Evolutionary conservation across 2,329 filamentous ascomycete genomes (phyloP), one percentile per base, ranked within the genome.

Genomic region (Alternaria ethzedia): DNA sequence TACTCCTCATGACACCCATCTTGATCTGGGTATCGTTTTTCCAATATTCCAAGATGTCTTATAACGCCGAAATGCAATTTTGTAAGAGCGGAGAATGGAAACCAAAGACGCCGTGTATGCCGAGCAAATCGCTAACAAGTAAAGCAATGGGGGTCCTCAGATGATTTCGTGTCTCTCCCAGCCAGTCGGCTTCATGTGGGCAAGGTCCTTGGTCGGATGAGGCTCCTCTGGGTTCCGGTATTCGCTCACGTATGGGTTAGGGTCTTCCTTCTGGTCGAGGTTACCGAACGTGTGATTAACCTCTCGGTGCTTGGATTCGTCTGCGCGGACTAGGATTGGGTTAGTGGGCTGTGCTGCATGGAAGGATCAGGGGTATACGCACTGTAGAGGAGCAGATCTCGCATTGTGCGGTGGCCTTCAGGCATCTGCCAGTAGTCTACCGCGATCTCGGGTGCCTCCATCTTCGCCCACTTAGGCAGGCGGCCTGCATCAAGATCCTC

Each of bases 281-380:
- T 98, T 98, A 55, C 91, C 89, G 45, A 99, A 82, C 0, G 96
- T 98, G 79, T 99, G 96, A 82, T 99, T 98, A 72, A 98, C 95
- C 76, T 97, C 96, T 32, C 96, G 87, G 76, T 97, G 94, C 78
- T 81, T 81, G 57, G 73, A 75, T 70, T 80, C 78, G 43, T 81
- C 79, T 55, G 79, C 78, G 57, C 77, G 75, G 49, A 79, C 75
- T 78, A 55, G 47, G 54, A 28, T 25, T 9, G 13, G 54, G 50
- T 69, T 59, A 71, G 61, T 50, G 12, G 20, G 43, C 26, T 23
- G n/a, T 57, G 43, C 20, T 47, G 36, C 41, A 54, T 41, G 54
- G 32, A 45, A n/a, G 15, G 44, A 54, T 55, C 44, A 28, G 44
- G 28, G 47, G 15, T 30, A 45, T 45, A 92, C n/a, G 91, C 92